These are phyloP conservation scores for Stephania yunnanensis DNA, from an alignment of 164 flowering plant genomes.

Conservation along the genomic window DNA sequence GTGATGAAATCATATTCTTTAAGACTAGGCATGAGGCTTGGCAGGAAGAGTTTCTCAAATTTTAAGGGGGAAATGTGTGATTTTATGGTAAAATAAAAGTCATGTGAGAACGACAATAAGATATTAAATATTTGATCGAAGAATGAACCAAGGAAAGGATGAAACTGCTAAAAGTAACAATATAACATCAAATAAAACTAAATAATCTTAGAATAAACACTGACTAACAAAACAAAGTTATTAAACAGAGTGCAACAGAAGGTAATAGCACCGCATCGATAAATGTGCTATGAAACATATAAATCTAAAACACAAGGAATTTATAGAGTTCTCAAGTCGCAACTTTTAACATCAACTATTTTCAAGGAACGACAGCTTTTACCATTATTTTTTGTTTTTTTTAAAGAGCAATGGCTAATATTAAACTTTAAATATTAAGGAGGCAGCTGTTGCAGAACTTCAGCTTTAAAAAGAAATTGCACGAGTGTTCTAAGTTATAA, in stretches of 20 bases:
- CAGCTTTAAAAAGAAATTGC: not conserved
- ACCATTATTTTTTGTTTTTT: too few species aligned
- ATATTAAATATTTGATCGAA: not conserved
- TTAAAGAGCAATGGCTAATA: not conserved
- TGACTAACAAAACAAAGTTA: not conserved
- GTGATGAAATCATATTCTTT: not conserved
- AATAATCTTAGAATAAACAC: not conserved
- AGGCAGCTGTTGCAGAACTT: not conserved
- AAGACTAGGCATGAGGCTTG: not conserved
- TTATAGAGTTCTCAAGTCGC: not conserved
- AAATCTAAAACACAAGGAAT: not conserved
- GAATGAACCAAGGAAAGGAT: too few species aligned
- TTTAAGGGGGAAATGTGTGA: not conserved
- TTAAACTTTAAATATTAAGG: not conserved
- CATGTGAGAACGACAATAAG: not conserved
- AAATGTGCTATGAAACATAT: not conserved
- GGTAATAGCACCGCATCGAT: not conserved
- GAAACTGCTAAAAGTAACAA: too few species aligned
- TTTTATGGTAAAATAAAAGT: not conserved
- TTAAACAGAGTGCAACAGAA: not conserved
- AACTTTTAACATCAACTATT: not conserved
- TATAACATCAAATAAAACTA: too few species aligned
- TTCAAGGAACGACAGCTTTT: not conserved
- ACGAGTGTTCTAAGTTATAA: not conserved
- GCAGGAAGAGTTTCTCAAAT: not conserved